Evolutionary conservation across 2,329 filamentous ascomycete species (phyloP).

Genomic region (Arthrobotrys entomopaga): DNA sequence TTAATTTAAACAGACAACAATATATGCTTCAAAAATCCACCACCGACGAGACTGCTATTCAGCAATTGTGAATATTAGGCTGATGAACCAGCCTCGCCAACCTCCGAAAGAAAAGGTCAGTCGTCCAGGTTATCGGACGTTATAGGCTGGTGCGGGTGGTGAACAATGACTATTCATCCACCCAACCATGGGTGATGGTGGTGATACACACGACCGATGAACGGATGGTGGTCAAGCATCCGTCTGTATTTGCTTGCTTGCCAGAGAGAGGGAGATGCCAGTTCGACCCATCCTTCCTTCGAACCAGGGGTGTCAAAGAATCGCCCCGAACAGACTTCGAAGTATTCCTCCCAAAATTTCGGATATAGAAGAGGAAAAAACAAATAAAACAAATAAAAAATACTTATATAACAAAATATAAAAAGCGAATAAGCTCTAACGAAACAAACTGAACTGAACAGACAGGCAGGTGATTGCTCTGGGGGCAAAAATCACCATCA

Average conservation of each 20-base stretch:
- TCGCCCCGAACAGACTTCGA: too few species aligned
- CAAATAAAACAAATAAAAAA: too few species aligned
- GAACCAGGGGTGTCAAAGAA: not conserved
- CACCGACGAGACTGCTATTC: not conserved
- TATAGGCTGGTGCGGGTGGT: not conserved
- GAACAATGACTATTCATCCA: not conserved
- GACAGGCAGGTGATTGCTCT: constrained; percentile 34
- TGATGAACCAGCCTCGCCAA: not conserved
- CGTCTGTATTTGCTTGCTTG: too few species aligned
- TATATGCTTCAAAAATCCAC: too few species aligned
- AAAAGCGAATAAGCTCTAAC: too few species aligned
- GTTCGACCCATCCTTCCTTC: not conserved
- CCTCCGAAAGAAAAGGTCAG: too few species aligned
- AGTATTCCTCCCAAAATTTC: too few species aligned
- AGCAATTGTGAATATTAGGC: not conserved
- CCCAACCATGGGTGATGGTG: not conserved
- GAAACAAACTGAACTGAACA: not conserved
- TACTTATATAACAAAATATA: too few species aligned
- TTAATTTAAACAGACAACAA: not conserved
- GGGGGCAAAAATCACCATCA: constrained; percentile 24
- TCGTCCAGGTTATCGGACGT: too few species aligned
- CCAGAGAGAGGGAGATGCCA: too few species aligned
- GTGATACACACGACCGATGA: not conserved
- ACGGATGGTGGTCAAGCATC: not conserved
- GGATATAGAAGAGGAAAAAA: too few species aligned